Conservation (phyloP, 495 filamentous ascomycete species). For the Aspergillus sclerotiicarbonarius region DNA sequence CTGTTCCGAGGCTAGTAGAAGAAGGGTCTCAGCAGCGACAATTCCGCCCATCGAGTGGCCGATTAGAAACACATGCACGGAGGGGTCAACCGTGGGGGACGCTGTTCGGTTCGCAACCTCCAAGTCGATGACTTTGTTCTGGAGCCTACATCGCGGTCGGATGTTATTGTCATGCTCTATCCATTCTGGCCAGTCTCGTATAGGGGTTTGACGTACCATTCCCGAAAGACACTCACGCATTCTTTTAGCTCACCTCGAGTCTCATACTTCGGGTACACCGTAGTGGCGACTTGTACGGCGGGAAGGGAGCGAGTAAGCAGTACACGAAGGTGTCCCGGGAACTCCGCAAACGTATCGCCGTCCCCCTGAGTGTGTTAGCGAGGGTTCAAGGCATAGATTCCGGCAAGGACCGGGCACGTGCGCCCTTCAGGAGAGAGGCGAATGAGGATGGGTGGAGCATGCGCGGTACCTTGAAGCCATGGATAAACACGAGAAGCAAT, state of each 20-base stretch:
- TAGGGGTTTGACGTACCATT: conserved; percentile 60
- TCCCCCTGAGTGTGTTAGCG: conserved; percentile 58
- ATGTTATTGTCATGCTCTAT: not conserved
- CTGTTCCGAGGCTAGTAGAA: conserved; percentile 66
- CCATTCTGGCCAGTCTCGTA: not conserved
- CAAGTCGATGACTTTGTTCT: conserved; percentile 89
- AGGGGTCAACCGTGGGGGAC: conserved; percentile 85
- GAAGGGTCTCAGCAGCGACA: conserved; percentile 82
- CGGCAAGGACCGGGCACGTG: not conserved
- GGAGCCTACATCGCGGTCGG: conserved; percentile 57
- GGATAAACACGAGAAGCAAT: conserved; percentile 87
- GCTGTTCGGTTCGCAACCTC: conserved; percentile 81
- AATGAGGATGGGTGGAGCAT: not conserved
- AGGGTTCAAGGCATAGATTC: conserved; percentile 6
- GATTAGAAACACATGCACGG: conserved; percentile 77
- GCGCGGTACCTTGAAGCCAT: conserved; percentile 85
- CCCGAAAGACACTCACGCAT: conserved; percentile 76
- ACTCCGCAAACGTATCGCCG: conserved; percentile 81
- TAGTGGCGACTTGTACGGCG: conserved; percentile 63
- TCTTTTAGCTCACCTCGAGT: conserved; percentile 83
- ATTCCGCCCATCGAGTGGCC: conserved; percentile 98
- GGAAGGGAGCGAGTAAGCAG: conserved; percentile 71
- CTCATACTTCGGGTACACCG: conserved; percentile 88
- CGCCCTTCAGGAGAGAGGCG: not conserved
- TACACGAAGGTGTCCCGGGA: conserved; percentile 69